Percentiles rank a stretch among this genome's conserved stretches.
These are phyloP conservation scores for Botryobasidium botryosum DNA, from an alignment of 768 basidiomycete species.

Conservation along the genomic window DNA sequence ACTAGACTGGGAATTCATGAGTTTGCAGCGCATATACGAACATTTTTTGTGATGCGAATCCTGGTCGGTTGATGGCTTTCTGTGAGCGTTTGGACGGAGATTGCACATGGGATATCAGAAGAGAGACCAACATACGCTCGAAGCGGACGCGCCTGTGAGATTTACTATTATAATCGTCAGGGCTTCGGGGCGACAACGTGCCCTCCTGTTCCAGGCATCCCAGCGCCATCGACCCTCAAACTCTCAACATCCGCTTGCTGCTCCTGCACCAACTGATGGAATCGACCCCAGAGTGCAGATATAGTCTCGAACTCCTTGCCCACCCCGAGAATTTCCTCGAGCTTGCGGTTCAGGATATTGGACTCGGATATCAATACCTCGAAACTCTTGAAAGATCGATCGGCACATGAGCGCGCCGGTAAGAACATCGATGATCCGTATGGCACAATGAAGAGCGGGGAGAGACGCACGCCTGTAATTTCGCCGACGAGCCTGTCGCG, in stretches of 20 bases:
- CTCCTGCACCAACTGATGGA: conserved; percentile 55
- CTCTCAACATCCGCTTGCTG: conserved; percentile 10
- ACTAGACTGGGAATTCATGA: too few species aligned
- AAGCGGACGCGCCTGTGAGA: too few species aligned
- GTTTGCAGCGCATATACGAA: too few species aligned
- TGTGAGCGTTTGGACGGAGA: too few species aligned
- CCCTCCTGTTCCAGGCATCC: conserved; percentile 8
- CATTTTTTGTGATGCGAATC: too few species aligned
- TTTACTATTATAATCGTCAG: too few species aligned
- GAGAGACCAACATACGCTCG: too few species aligned
- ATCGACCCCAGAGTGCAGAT: conserved; percentile 66
- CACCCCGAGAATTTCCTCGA: conserved; percentile 85
- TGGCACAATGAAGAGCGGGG: background rate
- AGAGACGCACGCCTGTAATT: conserved; percentile 44
- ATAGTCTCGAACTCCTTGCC: conserved; percentile 85
- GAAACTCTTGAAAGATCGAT: conserved; percentile 41
- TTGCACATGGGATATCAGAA: too few species aligned
- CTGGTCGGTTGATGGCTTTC: too few species aligned
- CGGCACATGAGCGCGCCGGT: too few species aligned
- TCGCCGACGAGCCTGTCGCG: conserved; percentile 56
- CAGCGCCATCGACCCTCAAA: conserved; percentile 1
- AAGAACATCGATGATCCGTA: too few species aligned
- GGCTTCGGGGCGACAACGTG: too few species aligned
- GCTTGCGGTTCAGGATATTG: conserved; percentile 74
- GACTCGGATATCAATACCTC: conserved; percentile 73